Evolutionary conservation across 441 rosid species (phyloP), one percentile per base, ranked within the genome.

Genomic region (Biscutella laevigata): DNA sequence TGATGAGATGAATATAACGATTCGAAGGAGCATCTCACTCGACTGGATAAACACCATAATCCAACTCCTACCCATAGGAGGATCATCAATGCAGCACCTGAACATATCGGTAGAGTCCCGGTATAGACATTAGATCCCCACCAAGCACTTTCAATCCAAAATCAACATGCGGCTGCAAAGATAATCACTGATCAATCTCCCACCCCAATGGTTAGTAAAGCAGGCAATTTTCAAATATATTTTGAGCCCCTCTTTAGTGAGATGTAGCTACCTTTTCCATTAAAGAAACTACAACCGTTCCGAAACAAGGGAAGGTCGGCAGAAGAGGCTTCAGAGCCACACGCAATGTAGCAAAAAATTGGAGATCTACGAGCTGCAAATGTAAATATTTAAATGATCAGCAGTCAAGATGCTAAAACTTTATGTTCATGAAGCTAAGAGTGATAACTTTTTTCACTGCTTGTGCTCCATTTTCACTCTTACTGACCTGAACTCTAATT

Each of bases 81-180:
- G 71, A 64, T 70, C 57, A 71, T 66, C 74, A 69, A 74, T 64
- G 57, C 24, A 76, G 74, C 77, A 85, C 98, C 98, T 91, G 98
- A 81, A 87, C 76, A 63, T 73, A 79, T 57, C 71, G 78, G 76
- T 87, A 84, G 53, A 86, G 80, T 55, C 94, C 95, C 1, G 96
- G 96, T 59, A 91, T 83, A 28, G 98, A 83, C 96, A 91, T 91
- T 53, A 87, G 52, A 73, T 91, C 98, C 22, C 88, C 98, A 67
- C 98, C 96, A 35, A 85, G 75, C 53, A 91, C 45, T 66, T 75
- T 78, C 57, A 87, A 49, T 71, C 98, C 98, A 35, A 91, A 91
- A 70, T 87, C 98, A 28, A 87, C 77, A 33, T 81, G 77, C 6
- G 98, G 98, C 98, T 91, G 86, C 69, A 70, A 38, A 67, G 19